Evolutionary conservation across 495 filamentous ascomycete genomes (phyloP), one percentile per base, ranked within the genome.

Genomic region (Podospora anserina): DNA sequence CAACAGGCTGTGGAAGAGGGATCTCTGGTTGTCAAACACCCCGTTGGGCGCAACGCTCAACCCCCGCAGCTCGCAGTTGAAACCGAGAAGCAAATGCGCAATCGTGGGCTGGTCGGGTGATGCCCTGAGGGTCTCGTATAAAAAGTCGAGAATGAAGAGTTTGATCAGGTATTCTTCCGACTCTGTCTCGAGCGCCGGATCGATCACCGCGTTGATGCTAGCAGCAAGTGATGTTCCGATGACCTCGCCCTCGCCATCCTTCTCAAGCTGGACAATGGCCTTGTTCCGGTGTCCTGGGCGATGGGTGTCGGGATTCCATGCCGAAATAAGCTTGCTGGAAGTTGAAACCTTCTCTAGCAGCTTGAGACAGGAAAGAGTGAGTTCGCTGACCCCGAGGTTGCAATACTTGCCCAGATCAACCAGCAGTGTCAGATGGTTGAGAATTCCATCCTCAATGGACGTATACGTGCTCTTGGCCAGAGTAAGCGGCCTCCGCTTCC

Each of bases 61-160:
- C n/a, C 82, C 80, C 62, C 85, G 85, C 23, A 88, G 83, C 27
- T 87, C 84, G 72, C 92, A 94, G 34, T 83, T 82, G 75, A 99
- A 97, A 0, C 95, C 95, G 23, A 99, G 89, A 20, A 99, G 79
- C 57, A 95, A 82, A 78, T 99, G 95, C 3, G 94, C 94, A 60
- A 98, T 87, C 18, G 88, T 94, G 4, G 94, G 93, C 65, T 78
- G 78, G 71, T 89, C 86, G 30, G 89, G 87, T 30, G 89, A 86
- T 19, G 89, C 85, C 55, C 82, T 84, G 9, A 99, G 78, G 75
- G 91, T 93, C 69, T 85, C 87, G 73, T 92, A 90, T 30, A 99
- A 83, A 69, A 97, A 92, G 55, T 90, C 89, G 11, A 98, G 84
- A 30, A 97, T 87, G 66, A 87, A 86, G 65, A 90, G 77, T 75